Percentiles rank a stretch among this genome's conserved stretches.
Evolutionary conservation across 177 flowering plant species (phyloP).

Genomic region (Telopea speciosissima): DNA sequence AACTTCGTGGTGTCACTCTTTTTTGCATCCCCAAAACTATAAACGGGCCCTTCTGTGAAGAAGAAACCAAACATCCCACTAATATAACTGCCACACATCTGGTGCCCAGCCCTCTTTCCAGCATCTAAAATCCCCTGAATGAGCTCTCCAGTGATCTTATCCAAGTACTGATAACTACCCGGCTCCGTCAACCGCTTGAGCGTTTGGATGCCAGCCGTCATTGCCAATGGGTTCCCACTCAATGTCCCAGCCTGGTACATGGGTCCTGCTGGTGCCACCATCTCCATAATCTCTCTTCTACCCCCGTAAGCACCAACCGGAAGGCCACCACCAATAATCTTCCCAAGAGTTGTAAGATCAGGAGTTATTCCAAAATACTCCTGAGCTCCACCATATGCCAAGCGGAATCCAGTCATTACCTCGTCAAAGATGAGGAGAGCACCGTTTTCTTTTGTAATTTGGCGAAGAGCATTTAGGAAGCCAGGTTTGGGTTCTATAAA

Average conservation of each 20-base stretch:
- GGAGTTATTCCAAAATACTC: conserved; percentile 83
- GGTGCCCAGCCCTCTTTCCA: conserved; percentile 79
- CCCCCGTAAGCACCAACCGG: conserved; percentile 99
- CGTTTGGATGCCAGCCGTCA: conserved; percentile 96
- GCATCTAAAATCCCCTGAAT: conserved; percentile 57
- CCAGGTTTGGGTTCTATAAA: conserved; percentile 71
- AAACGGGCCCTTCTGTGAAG: conserved; percentile 84
- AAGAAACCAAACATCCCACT: conserved; percentile 97
- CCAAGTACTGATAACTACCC: conserved; percentile 64
- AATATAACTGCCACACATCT: conserved; percentile 74
- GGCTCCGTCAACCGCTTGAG: conserved; percentile 56
- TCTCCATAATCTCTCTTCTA: conserved; percentile 88
- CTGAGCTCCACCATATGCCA: conserved; percentile 93
- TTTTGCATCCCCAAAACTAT: conserved; percentile 79
- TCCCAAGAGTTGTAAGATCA: conserved; percentile 84
- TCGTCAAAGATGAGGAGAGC: conserved; percentile 87
- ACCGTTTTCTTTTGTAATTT: conserved; percentile 57
- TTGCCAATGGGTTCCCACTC: conserved; percentile 93
- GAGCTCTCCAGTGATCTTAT: conserved; percentile 64
- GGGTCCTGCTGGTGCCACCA: conserved; percentile 96
- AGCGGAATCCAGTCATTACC: conserved; percentile 91
- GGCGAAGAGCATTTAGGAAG: conserved; percentile 50
- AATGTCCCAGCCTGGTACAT: conserved; percentile 97
- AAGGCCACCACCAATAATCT: conserved; percentile 91
- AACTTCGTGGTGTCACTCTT: conserved; percentile 84